Evolutionary conservation across 352 stramenopile species (phyloP).

Genomic region (Saprolegnia diclina): DNA sequence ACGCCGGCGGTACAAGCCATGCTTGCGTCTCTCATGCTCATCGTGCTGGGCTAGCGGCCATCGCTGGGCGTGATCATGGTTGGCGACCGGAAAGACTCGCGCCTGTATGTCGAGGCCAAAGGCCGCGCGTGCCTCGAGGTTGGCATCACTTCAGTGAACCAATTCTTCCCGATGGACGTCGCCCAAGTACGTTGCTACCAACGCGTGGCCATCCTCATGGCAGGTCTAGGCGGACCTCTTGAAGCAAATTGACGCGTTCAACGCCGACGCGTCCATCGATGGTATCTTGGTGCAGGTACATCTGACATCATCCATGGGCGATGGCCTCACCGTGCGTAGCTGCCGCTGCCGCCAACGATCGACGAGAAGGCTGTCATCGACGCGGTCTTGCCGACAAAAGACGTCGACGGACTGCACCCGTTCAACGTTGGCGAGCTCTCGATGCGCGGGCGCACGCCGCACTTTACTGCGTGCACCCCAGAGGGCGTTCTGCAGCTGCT

Average conservation of each 20-base stretch:
- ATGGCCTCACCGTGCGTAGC: constrained; percentile 12
- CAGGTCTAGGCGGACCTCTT: constrained; percentile 43
- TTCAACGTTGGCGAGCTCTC: constrained; percentile 92
- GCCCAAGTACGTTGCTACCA: constrained; percentile 42
- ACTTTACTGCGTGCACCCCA: constrained; percentile 76
- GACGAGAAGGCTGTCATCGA: constrained; percentile 90
- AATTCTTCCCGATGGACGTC: constrained; percentile 59
- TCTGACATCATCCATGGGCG: background rate
- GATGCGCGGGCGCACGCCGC: constrained; percentile 44
- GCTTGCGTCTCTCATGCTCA: background rate
- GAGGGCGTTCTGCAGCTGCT: constrained; percentile 88
- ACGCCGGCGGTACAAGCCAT: background rate
- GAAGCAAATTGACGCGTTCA: constrained; percentile 67
- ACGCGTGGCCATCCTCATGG: background rate
- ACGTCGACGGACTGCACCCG: constrained; percentile 99
- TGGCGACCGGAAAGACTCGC: constrained; percentile 92
- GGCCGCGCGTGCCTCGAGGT: constrained; percentile 92
- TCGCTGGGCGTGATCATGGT: constrained; percentile 98
- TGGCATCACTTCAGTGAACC: constrained; percentile 90
- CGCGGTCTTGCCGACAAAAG: constrained; percentile 88
- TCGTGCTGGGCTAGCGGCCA: constrained; percentile 49
- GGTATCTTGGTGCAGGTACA: constrained; percentile 85
- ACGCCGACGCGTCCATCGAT: constrained; percentile 66
- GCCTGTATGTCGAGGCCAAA: constrained; percentile 98
- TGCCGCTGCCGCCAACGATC: constrained; percentile 88